Conservation (phyloP, 768 basidiomycete species). For the Boletus bicolor region DNA sequence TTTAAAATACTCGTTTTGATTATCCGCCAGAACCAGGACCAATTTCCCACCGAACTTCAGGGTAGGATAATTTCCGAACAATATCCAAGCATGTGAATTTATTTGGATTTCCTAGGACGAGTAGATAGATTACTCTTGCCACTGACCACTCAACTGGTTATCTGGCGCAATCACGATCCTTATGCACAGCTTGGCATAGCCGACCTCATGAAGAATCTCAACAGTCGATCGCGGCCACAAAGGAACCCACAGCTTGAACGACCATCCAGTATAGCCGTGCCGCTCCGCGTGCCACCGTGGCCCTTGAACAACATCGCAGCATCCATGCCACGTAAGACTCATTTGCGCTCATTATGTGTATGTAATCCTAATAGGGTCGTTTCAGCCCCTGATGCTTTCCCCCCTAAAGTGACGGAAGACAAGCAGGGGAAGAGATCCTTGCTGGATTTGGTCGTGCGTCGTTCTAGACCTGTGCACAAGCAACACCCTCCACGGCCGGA, state of each 20-base stretch:
- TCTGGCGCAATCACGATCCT: constrained; percentile 28
- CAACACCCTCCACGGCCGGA: constrained; percentile 19
- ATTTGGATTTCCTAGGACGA: constrained; percentile 22
- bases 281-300: constrained; percentile 23
- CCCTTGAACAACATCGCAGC: constrained; percentile 23
- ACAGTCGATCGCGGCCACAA: constrained; percentile 13
- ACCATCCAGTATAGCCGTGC: constrained; percentile 8
- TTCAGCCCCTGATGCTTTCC: constrained; percentile 39
- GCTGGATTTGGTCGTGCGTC: constrained; percentile 7
- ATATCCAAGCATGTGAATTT: constrained; percentile 2
- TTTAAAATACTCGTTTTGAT: constrained; percentile 45
- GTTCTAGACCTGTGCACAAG: constrained; percentile 27
- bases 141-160: constrained; percentile 30
- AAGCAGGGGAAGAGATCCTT: constrained; percentile 14
- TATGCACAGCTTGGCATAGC: constrained; percentile 35
- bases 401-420: constrained; percentile 18
- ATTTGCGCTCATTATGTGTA: neutral
- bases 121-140: constrained; percentile 34
- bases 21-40: constrained; percentile 31
- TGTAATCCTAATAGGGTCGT: constrained; percentile 9
- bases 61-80: constrained; percentile 15
- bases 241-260: constrained; percentile 17
- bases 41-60: constrained; percentile 26
- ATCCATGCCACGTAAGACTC: constrained; percentile 38
- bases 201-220: constrained; percentile 24